Conservation (phyloP, 345 rosid species). For the Citrus mangshanensis region DNA sequence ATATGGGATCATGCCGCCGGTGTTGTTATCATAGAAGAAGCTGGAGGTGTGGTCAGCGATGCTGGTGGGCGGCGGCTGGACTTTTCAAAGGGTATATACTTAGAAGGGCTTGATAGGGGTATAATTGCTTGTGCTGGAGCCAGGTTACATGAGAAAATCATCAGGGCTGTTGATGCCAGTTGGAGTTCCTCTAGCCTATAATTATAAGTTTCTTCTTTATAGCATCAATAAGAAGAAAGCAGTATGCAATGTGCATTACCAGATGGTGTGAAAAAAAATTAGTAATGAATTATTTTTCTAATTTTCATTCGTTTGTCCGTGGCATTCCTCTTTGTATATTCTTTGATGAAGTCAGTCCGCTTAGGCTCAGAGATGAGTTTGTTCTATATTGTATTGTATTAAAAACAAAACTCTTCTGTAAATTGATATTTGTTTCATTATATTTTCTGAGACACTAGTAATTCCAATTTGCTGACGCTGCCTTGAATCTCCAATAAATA, state of each 20-base stretch:
- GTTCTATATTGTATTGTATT: neutral
- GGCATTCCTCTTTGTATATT: neutral
- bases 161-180: slow-evolving; percentile 51
- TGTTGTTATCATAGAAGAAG: slow-evolving; percentile 43
- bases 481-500: too few relatives aligned
- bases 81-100: slow-evolving; percentile 44
- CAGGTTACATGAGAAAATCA: slow-evolving; percentile 40
- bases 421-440: neutral
- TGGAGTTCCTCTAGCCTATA: slow-evolving; percentile 53
- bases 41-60: slow-evolving; percentile 57
- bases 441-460: too few relatives aligned
- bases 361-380: neutral
- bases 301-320: neutral
- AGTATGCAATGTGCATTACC: neutral
- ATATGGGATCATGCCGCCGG: slow-evolving; percentile 67
- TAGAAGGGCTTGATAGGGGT: slow-evolving; percentile 54
- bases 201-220: neutral
- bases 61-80: slow-evolving; percentile 44
- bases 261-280: neutral
- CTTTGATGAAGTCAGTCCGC: neutral
- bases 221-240: neutral
- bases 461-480: too few relatives aligned
- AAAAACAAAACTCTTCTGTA: neutral
- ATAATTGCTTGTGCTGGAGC: slow-evolving; percentile 44
- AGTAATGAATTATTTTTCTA: neutral